Percentiles rank a stretch among this genome's conserved stretches.
phyloP scores from a whole-genome alignment of 2,329 filamentous ascomycete genomes.

The Scedosporium apiospermum region DNA sequence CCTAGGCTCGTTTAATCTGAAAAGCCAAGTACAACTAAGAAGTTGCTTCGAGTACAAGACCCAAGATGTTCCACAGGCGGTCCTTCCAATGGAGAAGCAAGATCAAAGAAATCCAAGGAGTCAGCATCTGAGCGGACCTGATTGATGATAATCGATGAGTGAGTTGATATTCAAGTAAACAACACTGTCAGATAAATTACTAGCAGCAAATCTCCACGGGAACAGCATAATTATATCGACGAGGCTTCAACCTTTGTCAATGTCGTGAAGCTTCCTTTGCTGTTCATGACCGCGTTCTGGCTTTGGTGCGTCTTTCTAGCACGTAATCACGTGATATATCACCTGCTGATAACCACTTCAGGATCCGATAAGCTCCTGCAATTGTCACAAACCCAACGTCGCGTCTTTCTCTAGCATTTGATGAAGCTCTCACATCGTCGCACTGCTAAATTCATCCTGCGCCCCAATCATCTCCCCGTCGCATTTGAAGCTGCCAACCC shows the following conservation, averaged over 20 bases:
- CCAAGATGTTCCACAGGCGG: no score
- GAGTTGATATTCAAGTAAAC: background rate
- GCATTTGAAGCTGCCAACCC: conserved; percentile 3
- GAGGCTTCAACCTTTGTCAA: background rate
- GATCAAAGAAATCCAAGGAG: no score
- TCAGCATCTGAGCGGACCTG: no score
- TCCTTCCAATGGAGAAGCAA: no score
- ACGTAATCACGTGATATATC: background rate
- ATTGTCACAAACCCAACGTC: background rate
- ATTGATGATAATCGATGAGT: background rate
- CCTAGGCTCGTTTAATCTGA: no score
- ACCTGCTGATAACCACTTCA: background rate
- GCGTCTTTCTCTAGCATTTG: background rate
- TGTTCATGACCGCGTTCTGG: background rate
- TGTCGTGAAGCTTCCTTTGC: background rate
- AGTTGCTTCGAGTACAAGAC: no score
- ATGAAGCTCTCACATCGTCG: background rate
- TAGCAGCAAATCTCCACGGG: background rate
- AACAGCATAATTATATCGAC: background rate
- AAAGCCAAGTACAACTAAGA: no score
- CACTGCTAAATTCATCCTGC: background rate
- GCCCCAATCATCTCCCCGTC: background rate
- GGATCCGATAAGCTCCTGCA: background rate
- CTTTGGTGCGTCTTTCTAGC: background rate
- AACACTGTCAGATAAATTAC: background rate